A percentile compares a stretch with the other conserved stretches of the same genome.
Evolutionary conservation across 768 basidiomycete species (phyloP).

Genomic region (Rhizopogon vinicolor): DNA sequence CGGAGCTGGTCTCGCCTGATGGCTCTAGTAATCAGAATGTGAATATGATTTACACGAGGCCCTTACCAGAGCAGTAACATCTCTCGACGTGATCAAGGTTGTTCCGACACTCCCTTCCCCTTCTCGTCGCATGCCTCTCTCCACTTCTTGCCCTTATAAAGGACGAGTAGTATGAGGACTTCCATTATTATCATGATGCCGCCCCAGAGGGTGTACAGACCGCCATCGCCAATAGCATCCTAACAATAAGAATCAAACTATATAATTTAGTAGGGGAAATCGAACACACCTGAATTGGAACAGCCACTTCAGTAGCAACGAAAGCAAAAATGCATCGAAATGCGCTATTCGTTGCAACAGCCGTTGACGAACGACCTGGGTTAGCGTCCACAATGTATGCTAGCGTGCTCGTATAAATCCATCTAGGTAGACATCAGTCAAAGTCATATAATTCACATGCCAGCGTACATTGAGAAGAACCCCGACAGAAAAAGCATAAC

Average conservation of each 20-base stretch:
- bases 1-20: too few relatives aligned
- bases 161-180: constrained; percentile 48
- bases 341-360: constrained; percentile 66
- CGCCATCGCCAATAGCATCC: constrained; percentile 1
- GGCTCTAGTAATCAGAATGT: too few relatives aligned
- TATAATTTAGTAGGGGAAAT: background rate
- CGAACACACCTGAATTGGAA: constrained; percentile 50
- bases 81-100: background rate
- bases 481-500: constrained; percentile 66
- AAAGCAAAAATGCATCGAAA: constrained; percentile 66
- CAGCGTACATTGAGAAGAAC: constrained; percentile 59
- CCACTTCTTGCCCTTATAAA: constrained; percentile 54
- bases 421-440: constrained; percentile 19
- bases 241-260: constrained; percentile 14
- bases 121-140: constrained; percentile 40
- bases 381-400: constrained; percentile 85
- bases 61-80: background rate
- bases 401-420: constrained; percentile 59
- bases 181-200: constrained; percentile 48
- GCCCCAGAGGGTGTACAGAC: constrained; percentile 40
- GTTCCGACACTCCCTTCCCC: constrained; percentile 18
- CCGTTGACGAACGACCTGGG: constrained; percentile 67
- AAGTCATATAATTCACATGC: background rate
- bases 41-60: too few relatives aligned
- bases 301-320: constrained; percentile 63